Conservation (phyloP, 2,329 filamentous ascomycete genomes). For the Fusarium camptoceras region DNA sequence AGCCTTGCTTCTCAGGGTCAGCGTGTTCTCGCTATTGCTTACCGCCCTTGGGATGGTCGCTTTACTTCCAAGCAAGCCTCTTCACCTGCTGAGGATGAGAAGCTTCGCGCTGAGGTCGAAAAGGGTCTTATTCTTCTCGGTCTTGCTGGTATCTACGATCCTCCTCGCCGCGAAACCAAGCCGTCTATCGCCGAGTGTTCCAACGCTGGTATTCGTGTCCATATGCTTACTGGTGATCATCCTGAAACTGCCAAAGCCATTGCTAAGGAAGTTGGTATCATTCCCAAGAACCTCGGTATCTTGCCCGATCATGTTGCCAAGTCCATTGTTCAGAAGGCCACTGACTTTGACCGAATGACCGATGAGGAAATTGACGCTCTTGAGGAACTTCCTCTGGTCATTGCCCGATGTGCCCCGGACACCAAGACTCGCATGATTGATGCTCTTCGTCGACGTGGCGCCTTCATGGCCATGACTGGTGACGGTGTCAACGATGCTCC, state of each 20-base stretch:
- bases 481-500: slow-evolving; percentile 91
- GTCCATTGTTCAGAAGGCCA: slow-evolving; percentile 78
- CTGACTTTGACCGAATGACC: slow-evolving; percentile 81
- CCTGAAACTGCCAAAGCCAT: slow-evolving; percentile 83
- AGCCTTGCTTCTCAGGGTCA: slow-evolving; percentile 74
- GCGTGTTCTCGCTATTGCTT: slow-evolving; percentile 77
- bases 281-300: slow-evolving; percentile 70
- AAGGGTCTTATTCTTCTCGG: slow-evolving; percentile 78
- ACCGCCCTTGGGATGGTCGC: slow-evolving; percentile 67
- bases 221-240: slow-evolving; percentile 89
- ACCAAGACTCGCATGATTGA: slow-evolving; percentile 95
- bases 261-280: slow-evolving; percentile 81
- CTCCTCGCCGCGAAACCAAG: slow-evolving; percentile 83
- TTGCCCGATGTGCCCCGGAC: slow-evolving; percentile 84
- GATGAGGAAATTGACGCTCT: slow-evolving; percentile 81
- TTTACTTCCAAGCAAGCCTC: slow-evolving; percentile 55
- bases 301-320: slow-evolving; percentile 72
- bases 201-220: slow-evolving; percentile 79
- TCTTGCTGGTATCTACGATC: slow-evolving; percentile 88
- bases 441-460: slow-evolving; percentile 79
- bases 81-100: slow-evolving; percentile 55
- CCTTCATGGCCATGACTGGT: slow-evolving; percentile 88
- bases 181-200: slow-evolving; percentile 77
- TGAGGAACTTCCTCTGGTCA: slow-evolving; percentile 80
- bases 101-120: slow-evolving; percentile 72